Evolutionary conservation across 2,329 filamentous ascomycete species (phyloP).

Genomic region (Fonsecaea pedrosoi): DNA sequence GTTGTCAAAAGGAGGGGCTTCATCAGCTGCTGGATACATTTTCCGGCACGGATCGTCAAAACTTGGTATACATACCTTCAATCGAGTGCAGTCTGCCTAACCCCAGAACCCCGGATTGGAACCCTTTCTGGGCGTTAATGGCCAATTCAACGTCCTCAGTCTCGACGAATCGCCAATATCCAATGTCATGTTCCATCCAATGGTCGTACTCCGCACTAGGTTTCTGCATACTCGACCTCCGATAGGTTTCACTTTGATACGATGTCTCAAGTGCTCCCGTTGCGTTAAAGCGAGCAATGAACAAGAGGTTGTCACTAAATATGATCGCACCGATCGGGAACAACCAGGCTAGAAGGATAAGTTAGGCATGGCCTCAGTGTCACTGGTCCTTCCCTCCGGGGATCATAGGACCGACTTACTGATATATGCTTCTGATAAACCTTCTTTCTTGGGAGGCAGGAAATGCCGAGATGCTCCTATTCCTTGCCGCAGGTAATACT

Average conservation of each 20-base stretch:
- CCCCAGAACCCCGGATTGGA: slow-evolving; percentile 33
- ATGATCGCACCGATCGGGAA: slow-evolving; percentile 34
- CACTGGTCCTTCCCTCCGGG: not conserved
- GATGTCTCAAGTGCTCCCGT: slow-evolving; percentile 34
- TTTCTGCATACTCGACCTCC: slow-evolving; percentile 32
- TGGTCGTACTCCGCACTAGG: slow-evolving; percentile 34
- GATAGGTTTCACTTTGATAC: slow-evolving; percentile 38
- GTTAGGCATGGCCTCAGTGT: not conserved
- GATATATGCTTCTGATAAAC: slow-evolving; percentile 34
- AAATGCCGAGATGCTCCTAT: slow-evolving; percentile 35
- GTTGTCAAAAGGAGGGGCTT: not conserved
- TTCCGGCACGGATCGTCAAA: not conserved
- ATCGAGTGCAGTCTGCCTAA: slow-evolving; percentile 32
- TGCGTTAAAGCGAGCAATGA: slow-evolving; percentile 37
- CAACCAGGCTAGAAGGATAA: slow-evolving; percentile 27
- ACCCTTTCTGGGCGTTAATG: slow-evolving; percentile 36
- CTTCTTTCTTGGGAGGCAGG: slow-evolving; percentile 35
- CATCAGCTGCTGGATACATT: slow-evolving; percentile 16
- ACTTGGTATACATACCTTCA: slow-evolving; percentile 26
- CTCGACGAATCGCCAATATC: slow-evolving; percentile 36
- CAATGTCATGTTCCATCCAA: slow-evolving; percentile 38
- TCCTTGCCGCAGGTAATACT: slow-evolving; percentile 36
- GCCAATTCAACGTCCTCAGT: slow-evolving; percentile 36
- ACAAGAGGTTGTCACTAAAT: slow-evolving; percentile 37
- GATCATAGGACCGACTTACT: not conserved